These are phyloP conservation scores for Colletotrichum cordylinicola DNA, from an alignment of 2,329 filamentous ascomycete species.

Conservation along the genomic window DNA sequence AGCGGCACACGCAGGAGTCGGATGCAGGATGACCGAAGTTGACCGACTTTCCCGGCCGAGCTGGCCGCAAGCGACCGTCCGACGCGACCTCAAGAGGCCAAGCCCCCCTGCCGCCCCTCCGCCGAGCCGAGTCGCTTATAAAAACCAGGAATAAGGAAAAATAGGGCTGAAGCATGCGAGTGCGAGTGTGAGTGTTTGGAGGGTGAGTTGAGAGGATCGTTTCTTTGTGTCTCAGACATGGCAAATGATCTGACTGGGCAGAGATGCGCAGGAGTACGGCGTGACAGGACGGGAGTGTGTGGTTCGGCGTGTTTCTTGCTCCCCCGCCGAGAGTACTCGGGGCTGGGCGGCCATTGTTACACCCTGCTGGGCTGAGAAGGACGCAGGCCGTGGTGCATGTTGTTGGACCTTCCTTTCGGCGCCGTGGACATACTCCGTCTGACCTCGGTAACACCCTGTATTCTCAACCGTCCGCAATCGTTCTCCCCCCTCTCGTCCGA, in stretches of 20 bases:
- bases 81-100: background rate
- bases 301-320: background rate
- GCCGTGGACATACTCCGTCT: background rate
- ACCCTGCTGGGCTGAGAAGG: background rate
- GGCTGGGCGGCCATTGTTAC: background rate
- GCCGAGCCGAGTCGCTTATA: background rate
- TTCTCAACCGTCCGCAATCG: background rate
- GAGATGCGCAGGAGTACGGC: background rate
- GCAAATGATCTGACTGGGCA: background rate
- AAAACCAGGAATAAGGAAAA: background rate
- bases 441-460: background rate
- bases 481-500: background rate
- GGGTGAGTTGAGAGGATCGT: background rate
- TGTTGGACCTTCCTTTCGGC: background rate
- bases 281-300: background rate
- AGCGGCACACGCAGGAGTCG: background rate
- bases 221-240: background rate
- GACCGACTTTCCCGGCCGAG: background rate
- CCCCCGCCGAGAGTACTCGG: background rate
- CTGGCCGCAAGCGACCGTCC: background rate
- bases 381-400: background rate
- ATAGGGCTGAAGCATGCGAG: slow-evolving; percentile 1
- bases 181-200: background rate
- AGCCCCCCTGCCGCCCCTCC: background rate
- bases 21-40: background rate